Base-by-base conservation (phyloP, 768 basidiomycete species). In the Tubosaeta sp. region DNA sequence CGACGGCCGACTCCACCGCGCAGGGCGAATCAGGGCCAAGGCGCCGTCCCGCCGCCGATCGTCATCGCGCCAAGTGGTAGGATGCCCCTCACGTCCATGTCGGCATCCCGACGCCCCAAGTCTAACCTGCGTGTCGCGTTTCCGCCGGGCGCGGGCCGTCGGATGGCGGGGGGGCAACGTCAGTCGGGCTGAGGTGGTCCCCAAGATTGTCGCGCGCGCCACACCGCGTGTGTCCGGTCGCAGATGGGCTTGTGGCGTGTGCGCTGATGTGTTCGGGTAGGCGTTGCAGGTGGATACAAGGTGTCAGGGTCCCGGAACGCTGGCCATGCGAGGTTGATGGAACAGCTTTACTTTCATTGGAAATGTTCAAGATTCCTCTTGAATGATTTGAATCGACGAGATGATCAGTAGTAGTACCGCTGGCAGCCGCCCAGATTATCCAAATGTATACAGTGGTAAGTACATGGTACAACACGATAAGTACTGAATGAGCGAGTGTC, bases 201-300 rank as follows among this genome's bases (percentile, higher is more conserved):
- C 32, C 32, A 12, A 32, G 32, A 32, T 32, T 9, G n/a, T 66
- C 57, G 16, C 57, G 62, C 7, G 51, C 43, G 19, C 50, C 55
- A 52, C 25, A 64, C 62, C 1, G 59, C 66, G 17, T 68, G 60
- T 25, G 48, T 68, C 57, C 54, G 59, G 22, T 37, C 25, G 13
- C 43, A 38, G 29, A 5, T 6, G 7, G 22, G 10, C 54, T 54
- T 16, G 48, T 57, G 2, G 60, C 53, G 32, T 56, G 55, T 29
- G 59, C 34, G 31, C 13, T 64, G 41, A 50, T 66, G 48, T 57
- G 62, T 53, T 35, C 50, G 16, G 64, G 62, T 11, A 60, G 59
- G 41, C 43, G 1, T 35, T 62, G 34, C 32, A 32, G 32, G 32
- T 62, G 22, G 48, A 57, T 29, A 10, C 46, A 10, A n/a, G 41